Percentiles rank a stretch among this genome's conserved stretches.
These are phyloP conservation scores for Solanum bulbocastanum DNA, from an alignment of 257 asterid species.

Conservation along the genomic window DNA sequence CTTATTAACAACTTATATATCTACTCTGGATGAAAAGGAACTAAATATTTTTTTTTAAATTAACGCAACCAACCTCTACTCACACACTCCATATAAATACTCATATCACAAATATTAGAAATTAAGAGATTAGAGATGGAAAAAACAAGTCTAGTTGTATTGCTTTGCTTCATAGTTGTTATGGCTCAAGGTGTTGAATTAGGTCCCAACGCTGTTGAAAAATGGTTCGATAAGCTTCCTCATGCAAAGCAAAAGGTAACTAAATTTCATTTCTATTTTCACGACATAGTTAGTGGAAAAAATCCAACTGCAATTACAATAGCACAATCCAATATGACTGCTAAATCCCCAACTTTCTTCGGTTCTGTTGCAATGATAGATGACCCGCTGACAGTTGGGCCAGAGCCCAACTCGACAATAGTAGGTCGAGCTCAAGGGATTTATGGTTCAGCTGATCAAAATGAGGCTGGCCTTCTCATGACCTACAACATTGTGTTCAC, in stretches of 20 bases:
- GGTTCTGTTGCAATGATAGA: constrained; percentile 19
- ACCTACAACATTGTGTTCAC: constrained; percentile 24
- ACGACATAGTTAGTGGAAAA: constrained; percentile 18
- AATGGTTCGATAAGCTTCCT: constrained; percentile 20
- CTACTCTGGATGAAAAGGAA: neutral
- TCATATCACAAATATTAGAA: neutral
- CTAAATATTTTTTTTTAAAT: too few relatives aligned
- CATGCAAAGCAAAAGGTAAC: constrained; percentile 9
- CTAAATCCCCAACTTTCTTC: constrained; percentile 12
- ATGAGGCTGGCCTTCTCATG: constrained; percentile 13
- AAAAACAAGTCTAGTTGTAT: neutral
- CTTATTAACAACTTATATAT: neutral
- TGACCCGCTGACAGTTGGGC: constrained; percentile 11
- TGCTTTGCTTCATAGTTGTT: neutral
- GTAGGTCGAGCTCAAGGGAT: constrained; percentile 44
- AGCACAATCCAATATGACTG: constrained; percentile 9
- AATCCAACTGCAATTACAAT: constrained; percentile 9
- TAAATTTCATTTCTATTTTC: constrained; percentile 27
- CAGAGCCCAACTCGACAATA: constrained; percentile 12
- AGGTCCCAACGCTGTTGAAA: constrained; percentile 12
- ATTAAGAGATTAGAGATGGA: neutral
- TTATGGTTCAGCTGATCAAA: constrained; percentile 13
- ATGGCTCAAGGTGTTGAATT: neutral
- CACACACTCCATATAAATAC: neutral
- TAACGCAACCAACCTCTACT: neutral